Base-by-base conservation (phyloP, 495 filamentous ascomycete genomes). In the Penicillium herquei region DNA sequence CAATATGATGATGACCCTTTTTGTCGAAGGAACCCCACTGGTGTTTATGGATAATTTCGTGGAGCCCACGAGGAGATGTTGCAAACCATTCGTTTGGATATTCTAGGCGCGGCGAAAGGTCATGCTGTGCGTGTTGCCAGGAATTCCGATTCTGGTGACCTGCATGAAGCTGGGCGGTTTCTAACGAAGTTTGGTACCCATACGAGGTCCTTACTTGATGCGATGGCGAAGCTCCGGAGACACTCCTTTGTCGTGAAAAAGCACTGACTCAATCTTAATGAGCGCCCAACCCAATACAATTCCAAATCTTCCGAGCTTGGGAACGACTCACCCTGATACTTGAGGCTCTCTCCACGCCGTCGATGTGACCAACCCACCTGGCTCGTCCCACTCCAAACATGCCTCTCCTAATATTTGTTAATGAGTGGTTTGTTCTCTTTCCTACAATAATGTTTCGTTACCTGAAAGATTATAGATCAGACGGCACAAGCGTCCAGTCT, bases 341-440 rank as follows among this genome's bases (percentile, higher is more conserved):
- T 16, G n/a, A 43, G 32, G 26, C 14, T 39, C 14, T 34, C 3
- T n/a, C 13, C 21, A 11, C 3, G 4, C 12, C 3, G 35, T 14
- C 13, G 21, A 5, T 8, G 41, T 49, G 10, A 30, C 41, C 3
- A 9, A 7, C 10, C 49, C 43, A 13, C 49, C 49, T 14, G 42
- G 43, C n/a, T 13, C 10, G 42, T 57, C 55, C 50, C 56, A 58
- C 43, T 54, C 18, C 17, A 42, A 49, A 18, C 51, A 26, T 26
- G 26, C n/a, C 14, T 50, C 37, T 7, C 50, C 52, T 59, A 16
- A 6, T 5, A 32, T 14, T 3, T 51, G 14, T 54, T 32, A 49
- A 40, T 14, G 11, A 44, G 1, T 7, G 3, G 11, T 8, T 43
- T 21, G 6, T 7, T n/a, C n/a, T 26, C 30, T 21, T 17, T 41